A percentile compares a stretch with the other conserved stretches of the same genome.
phyloP scores from a whole-genome alignment of 352 stramenopile genomes.

The Pythium sukuiense region DNA sequence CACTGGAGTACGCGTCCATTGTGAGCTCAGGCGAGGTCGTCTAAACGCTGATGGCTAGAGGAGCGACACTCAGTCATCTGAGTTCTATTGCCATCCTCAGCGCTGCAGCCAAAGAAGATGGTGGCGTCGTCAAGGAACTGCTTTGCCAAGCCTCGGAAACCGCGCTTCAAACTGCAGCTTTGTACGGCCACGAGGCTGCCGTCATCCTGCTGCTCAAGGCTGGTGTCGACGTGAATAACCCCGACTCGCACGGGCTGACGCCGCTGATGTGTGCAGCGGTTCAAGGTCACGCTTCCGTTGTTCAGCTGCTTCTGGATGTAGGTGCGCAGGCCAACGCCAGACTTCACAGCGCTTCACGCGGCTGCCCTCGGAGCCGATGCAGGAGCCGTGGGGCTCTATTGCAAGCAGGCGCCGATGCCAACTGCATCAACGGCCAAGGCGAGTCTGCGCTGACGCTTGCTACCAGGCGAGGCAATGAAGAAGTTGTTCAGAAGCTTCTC shows the following conservation, averaged over 20 bases:
- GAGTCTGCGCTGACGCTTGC: neutral
- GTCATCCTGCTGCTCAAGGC: neutral
- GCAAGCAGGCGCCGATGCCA: neutral
- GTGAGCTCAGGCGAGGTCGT: neutral
- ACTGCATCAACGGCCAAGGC: too few species aligned
- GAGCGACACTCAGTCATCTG: neutral
- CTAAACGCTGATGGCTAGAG: neutral
- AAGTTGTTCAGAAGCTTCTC: neutral
- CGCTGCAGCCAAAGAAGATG: neutral
- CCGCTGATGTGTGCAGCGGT: neutral
- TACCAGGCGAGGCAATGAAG: neutral
- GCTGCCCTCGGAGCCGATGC: neutral
- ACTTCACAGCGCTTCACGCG: neutral
- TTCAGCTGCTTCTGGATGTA: neutral
- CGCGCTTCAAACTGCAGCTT: neutral
- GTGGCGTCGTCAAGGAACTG: neutral
- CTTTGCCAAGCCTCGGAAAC: neutral
- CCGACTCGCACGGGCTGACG: neutral
- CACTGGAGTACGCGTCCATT: neutral
- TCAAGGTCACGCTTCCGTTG: neutral
- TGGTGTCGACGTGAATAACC: neutral
- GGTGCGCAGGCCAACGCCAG: neutral
- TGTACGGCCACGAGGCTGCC: neutral
- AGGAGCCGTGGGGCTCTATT: neutral
- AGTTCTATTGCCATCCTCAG: neutral